Evolutionary conservation across 2,329 filamentous ascomycete genomes (phyloP).

Genomic region (Paraconiothyrium brasiliense): DNA sequence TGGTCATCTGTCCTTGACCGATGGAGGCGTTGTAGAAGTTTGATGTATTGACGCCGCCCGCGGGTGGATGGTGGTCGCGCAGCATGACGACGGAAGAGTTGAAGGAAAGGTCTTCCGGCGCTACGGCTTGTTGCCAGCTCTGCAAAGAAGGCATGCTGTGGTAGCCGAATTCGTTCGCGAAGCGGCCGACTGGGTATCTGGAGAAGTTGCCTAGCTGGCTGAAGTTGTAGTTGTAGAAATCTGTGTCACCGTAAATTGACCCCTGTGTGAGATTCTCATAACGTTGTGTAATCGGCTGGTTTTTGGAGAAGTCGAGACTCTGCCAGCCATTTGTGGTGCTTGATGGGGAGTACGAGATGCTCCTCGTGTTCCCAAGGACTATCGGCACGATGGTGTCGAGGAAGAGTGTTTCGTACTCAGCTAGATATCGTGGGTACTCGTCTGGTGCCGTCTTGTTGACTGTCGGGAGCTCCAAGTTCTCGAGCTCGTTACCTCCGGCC

Average conservation of each 20-base stretch:
- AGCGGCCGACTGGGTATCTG: slow-evolving; percentile 66
- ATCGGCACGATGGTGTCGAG: slow-evolving; percentile 64
- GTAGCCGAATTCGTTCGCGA: slow-evolving; percentile 71
- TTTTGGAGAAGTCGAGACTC: slow-evolving; percentile 61
- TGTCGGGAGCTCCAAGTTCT: slow-evolving; percentile 61
- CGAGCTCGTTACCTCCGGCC: slow-evolving; percentile 65
- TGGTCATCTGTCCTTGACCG: slow-evolving; percentile 67
- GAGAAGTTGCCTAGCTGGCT: slow-evolving; percentile 63
- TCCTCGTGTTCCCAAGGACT: slow-evolving; percentile 66
- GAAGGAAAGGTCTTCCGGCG: slow-evolving; percentile 63
- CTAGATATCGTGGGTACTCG: slow-evolving; percentile 53
- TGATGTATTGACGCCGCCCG: slow-evolving; percentile 57
- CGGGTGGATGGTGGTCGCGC: slow-evolving; percentile 68
- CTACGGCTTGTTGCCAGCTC: slow-evolving; percentile 65
- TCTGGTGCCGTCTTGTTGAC: slow-evolving; percentile 55
- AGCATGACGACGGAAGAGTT: slow-evolving; percentile 65
- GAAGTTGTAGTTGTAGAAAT: slow-evolving; percentile 68
- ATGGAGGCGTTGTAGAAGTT: slow-evolving; percentile 56
- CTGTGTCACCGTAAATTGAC: slow-evolving; percentile 67
- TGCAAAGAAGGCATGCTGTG: slow-evolving; percentile 70
- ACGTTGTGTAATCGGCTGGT: slow-evolving; percentile 64
- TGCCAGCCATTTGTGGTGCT: slow-evolving; percentile 69
- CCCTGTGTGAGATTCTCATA: slow-evolving; percentile 65
- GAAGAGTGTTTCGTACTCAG: slow-evolving; percentile 68
- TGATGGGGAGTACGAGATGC: slow-evolving; percentile 69